Conservation (phyloP, 805 yeast species). For the Candida caryicola region DNA sequence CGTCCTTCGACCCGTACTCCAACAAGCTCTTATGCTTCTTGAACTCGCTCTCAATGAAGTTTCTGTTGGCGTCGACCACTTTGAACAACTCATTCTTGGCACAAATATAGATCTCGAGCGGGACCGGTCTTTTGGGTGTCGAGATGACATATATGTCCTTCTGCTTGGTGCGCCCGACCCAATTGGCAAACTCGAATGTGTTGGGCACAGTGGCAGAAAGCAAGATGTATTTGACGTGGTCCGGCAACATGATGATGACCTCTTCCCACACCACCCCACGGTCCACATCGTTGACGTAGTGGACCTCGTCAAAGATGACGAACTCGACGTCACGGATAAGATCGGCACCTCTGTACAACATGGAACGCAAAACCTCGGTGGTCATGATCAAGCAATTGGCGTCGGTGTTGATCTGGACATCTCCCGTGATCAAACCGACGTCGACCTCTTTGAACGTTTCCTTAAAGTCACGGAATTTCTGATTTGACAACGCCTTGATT, state of each 20-base stretch:
- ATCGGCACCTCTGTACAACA: conserved; percentile 97
- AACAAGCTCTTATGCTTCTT: conserved; percentile 54
- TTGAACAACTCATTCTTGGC: conserved; percentile 73
- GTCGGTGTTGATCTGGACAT: conserved; percentile 95
- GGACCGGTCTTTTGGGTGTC: conserved; percentile 95
- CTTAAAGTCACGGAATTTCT: conserved; percentile 84
- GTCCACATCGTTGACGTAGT: conserved; percentile 93
- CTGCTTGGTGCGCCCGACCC: conserved; percentile 97
- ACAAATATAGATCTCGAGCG: conserved; percentile 83
- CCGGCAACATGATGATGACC: conserved; percentile 95
- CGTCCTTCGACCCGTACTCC: conserved; percentile 34
- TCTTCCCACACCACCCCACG: conserved; percentile 99
- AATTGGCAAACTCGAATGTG: conserved; percentile 93
- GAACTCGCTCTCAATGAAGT: conserved; percentile 64
- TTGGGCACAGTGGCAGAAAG: conserved; percentile 98
- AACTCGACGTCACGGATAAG: conserved; percentile 94
- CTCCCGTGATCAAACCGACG: conserved; percentile 95
- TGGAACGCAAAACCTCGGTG: conserved; percentile 90
- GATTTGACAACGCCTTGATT: conserved; percentile 85
- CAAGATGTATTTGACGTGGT: conserved; percentile 87
- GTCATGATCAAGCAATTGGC: conserved; percentile 97
- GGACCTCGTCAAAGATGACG: conserved; percentile 97
- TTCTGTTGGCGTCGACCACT: conserved; percentile 70
- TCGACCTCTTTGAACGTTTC: conserved; percentile 77
- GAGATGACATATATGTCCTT: conserved; percentile 95